These are phyloP conservation scores for Trichosanthes truncata DNA, from an alignment of 306 rosid genomes.

Conservation along the genomic window DNA sequence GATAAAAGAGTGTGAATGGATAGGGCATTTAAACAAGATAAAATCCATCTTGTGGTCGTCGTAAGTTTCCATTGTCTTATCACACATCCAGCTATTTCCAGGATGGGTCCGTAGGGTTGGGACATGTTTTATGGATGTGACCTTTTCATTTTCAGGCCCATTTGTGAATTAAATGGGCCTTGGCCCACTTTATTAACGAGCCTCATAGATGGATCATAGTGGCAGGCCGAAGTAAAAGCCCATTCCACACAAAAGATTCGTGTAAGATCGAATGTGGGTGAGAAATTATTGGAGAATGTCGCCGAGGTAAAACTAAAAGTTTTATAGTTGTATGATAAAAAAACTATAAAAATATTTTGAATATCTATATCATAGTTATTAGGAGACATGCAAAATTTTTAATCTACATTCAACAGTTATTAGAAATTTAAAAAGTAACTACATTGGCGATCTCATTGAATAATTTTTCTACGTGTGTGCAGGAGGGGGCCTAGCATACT, in stretches of 20 bases:
- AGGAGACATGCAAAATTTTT: no score
- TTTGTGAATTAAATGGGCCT: not conserved
- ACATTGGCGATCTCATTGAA: no score
- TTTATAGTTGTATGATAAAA: no score
- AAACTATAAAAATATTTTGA: no score
- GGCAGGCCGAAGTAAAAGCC: not conserved
- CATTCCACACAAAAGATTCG: not conserved
- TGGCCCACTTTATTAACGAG: not conserved
- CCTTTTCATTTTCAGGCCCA: not conserved
- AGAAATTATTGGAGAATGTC: no score
- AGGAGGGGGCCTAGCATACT: no score
- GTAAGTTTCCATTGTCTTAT: not conserved
- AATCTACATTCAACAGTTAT: no score
- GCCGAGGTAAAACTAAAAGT: no score
- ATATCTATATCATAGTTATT: no score
- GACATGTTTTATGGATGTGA: not conserved
- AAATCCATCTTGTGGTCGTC: not conserved
- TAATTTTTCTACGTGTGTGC: no score
- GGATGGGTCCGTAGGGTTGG: not conserved
- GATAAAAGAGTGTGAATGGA: not conserved
- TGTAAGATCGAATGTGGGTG: no score
- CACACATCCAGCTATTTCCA: not conserved
- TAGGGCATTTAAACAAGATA: not conserved
- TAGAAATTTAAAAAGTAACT: no score
- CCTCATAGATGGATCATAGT: not conserved